Conservation (phyloP, 164 flowering plant genomes). For the Chimonanthus salicifolius region DNA sequence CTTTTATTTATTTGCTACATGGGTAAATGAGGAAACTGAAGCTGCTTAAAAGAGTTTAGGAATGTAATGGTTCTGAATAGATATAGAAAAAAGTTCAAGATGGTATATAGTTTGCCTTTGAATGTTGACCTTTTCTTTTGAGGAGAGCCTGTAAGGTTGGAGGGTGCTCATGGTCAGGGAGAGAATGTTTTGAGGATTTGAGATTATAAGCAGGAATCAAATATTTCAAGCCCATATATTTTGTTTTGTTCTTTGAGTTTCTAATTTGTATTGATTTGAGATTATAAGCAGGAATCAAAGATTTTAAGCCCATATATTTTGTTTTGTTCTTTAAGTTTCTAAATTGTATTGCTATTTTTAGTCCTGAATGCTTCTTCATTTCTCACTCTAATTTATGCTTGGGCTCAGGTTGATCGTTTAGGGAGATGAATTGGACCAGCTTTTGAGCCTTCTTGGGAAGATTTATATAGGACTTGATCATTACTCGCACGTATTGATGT, state of each 20-base stretch:
- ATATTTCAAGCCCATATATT: not conserved
- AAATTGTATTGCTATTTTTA: not conserved
- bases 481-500: conserved; percentile 77
- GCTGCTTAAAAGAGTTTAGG: no score
- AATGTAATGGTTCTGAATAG: no score
- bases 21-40: no score
- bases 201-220: not conserved
- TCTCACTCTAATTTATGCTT: not conserved
- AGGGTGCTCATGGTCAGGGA: no score
- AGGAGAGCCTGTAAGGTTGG: no score
- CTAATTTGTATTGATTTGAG: not conserved
- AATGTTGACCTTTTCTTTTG: no score
- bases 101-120: no score
- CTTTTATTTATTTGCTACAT: no score
- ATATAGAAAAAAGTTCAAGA: no score
- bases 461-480: conserved; percentile 91
- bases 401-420: conserved; percentile 75
- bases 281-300: not conserved
- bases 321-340: not conserved
- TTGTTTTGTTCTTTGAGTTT: not conserved
- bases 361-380: not conserved
- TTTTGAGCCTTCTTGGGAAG: conserved; percentile 71
- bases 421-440: conserved; percentile 89
- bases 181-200: not conserved
- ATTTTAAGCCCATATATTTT: not conserved